Conservation (phyloP, 2,329 filamentous ascomycete genomes). For the Ceratocystis papillata region DNA sequence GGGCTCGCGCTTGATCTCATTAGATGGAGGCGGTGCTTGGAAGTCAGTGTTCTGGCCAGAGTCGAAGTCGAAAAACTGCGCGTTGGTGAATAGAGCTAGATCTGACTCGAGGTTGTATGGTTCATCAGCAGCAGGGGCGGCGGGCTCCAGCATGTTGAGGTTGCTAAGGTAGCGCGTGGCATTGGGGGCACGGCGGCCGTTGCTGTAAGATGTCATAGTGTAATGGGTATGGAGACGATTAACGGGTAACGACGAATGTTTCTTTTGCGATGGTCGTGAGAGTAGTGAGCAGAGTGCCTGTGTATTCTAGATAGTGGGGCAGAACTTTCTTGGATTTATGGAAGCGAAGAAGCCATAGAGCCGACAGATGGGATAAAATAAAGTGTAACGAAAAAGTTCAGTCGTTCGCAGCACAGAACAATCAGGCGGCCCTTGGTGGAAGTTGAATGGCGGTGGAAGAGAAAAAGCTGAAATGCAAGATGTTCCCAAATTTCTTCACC, state of each 20-base stretch:
- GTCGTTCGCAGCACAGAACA: too few relatives aligned
- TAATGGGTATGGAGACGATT: background rate
- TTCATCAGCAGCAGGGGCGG: conserved; percentile 43
- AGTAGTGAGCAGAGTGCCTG: background rate
- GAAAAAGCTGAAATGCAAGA: background rate
- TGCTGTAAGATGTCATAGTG: conserved; percentile 53
- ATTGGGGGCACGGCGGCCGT: conserved; percentile 68
- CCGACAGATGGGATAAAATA: background rate
- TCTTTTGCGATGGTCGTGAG: background rate
- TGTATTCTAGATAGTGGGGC: background rate
- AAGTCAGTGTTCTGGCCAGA: conserved; percentile 49
- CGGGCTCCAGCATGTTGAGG: conserved; percentile 63
- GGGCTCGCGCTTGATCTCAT: conserved; percentile 36
- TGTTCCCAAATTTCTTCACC: background rate
- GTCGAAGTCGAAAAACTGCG: conserved; percentile 72
- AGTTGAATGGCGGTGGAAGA: background rate
- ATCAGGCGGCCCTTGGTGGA: background rate
- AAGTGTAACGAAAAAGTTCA: too few relatives aligned
- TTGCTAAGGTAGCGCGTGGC: conserved; percentile 83
- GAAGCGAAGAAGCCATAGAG: background rate
- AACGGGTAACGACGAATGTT: background rate
- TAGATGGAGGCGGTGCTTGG: conserved; percentile 36
- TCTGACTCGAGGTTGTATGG: conserved; percentile 58
- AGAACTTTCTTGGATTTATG: background rate
- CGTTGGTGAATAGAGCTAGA: conserved; percentile 69